Conservation (phyloP, 352 stramenopile species). For the Phytophthora niederhauseri region DNA sequence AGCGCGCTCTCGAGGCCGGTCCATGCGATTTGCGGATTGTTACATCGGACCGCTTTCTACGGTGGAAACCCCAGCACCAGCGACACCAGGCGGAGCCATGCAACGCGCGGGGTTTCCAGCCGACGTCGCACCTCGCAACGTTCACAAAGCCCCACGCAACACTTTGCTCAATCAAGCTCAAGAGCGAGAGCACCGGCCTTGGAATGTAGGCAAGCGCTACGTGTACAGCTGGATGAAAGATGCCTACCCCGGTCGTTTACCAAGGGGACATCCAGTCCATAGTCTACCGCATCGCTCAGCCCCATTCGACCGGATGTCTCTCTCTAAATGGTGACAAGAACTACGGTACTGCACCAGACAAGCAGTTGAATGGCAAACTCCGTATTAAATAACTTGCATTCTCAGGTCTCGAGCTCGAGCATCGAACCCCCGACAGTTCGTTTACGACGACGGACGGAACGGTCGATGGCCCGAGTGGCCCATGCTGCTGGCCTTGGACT, state of each 20-base stretch:
- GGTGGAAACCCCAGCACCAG: constrained; percentile 13
- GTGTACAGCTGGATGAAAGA: not conserved
- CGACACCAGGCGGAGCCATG: constrained; percentile 29
- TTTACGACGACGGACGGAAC: constrained; percentile 15
- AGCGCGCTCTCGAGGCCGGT: constrained; percentile 12
- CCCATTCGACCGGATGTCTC: not conserved
- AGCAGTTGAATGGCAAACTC: not conserved
- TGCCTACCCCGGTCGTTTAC: not conserved
- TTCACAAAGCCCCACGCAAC: not conserved
- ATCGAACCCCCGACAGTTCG: not conserved
- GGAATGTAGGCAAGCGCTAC: not conserved
- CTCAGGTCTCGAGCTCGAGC: not conserved
- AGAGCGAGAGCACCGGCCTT: not conserved
- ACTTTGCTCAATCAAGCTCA: not conserved
- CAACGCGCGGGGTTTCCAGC: constrained; percentile 29
- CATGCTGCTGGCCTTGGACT: constrained; percentile 24
- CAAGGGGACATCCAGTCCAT: constrained; percentile 1
- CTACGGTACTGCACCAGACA: no score
- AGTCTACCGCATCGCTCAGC: not conserved
- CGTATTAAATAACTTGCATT: constrained; percentile 39
- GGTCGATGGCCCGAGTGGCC: constrained; percentile 22
- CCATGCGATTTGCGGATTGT: constrained; percentile 29
- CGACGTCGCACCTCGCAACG: constrained; percentile 3
- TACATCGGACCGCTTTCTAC: constrained; percentile 25
- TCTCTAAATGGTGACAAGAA: constrained; percentile 2